Percentiles rank a stretch among this genome's conserved stretches.
Evolutionary conservation across 805 yeast species (phyloP).

Genomic region (Wickerhamomyces chambardii): DNA sequence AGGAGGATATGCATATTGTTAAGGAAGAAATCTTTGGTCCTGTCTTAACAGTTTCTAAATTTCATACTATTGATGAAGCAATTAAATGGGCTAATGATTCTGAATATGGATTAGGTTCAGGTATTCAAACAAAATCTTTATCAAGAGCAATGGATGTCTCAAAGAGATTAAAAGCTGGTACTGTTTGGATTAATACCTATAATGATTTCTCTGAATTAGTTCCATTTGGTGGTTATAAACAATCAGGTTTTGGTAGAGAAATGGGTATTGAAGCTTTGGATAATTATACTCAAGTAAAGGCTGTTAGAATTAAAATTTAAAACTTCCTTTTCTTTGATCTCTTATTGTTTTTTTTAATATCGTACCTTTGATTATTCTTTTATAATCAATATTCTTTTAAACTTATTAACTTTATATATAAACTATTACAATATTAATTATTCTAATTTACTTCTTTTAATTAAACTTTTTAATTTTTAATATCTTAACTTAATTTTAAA

Average conservation of each 20-base stretch:
- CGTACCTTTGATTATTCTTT: too few relatives aligned
- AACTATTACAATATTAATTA: too few relatives aligned
- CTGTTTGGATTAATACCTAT: slow-evolving; percentile 75
- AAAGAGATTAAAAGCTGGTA: slow-evolving; percentile 61
- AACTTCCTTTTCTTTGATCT: too few relatives aligned
- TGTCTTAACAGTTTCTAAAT: slow-evolving; percentile 62
- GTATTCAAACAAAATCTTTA: slow-evolving; percentile 59
- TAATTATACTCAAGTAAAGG: slow-evolving; percentile 68
- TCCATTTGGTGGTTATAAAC: slow-evolving; percentile 79
- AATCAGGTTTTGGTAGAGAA: slow-evolving; percentile 81
- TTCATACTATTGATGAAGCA: slow-evolving; percentile 59
- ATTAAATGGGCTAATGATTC: slow-evolving; percentile 59
- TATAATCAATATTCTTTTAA: too few relatives aligned
- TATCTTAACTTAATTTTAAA: too few relatives aligned
- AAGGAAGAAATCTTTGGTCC: slow-evolving; percentile 79
- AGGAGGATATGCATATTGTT: slow-evolving; percentile 51
- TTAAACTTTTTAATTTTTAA: too few relatives aligned
- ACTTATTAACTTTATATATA: too few relatives aligned
- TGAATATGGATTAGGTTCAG: slow-evolving; percentile 75
- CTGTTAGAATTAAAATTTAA: slow-evolving; percentile 48
- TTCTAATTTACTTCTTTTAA: too few relatives aligned
- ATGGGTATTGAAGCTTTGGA: slow-evolving; percentile 76
- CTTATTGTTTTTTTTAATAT: too few relatives aligned
- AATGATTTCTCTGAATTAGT: slow-evolving; percentile 67
- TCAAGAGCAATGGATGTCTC: slow-evolving; percentile 57